Base-by-base conservation (phyloP, 805 yeast genomes). In the Candida orba region DNA sequence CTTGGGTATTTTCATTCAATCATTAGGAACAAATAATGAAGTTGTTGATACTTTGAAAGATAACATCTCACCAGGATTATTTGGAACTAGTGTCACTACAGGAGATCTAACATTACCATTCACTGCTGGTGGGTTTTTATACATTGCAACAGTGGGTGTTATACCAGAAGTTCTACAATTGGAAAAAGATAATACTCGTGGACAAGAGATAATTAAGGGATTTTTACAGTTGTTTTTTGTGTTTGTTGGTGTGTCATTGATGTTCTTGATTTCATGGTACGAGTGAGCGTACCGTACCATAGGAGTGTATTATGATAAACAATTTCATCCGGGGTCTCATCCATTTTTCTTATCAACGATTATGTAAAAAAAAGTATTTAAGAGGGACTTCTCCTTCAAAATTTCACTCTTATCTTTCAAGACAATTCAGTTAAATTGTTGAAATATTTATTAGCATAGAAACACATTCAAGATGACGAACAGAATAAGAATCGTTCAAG, bases 41-140 rank as follows among this genome's bases (percentile, higher is more conserved):
- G 40, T 30, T 20, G 23, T 27, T 24, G 43, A 32, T 3, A 34
- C 20, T 2, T 34, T 30, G 8, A 35, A 39, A 6, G 23, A 22
- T 2, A 43, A 43, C 18, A 40, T 50, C n/a, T 54, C 60, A 14
- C 56, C 59, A 14, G 78, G 78, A 2, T 45, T 71, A 6, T 66
- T 71, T 48, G 79, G 79, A 15, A 73, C 80, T n/a, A 58, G 70
- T 15, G 81, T 76, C 34, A 64, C 65, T 18, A 44, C 69, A 24
- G 69, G 71, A 12, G 85, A 78, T 47, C 57, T 75, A 42, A 72
- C 82, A 13, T 62, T 82, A 37, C 89, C 91, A 14, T 73, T 83
- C 56, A 81, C 89, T 1, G 84, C 89, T 1, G 93, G 91, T 48
- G 85, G 86, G 7, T 79, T 84, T 55, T 58, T 84, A 22, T 84